phyloP scores from a whole-genome alignment of 2,329 filamentous ascomycete genomes.

The Ophiostoma quercus region DNA sequence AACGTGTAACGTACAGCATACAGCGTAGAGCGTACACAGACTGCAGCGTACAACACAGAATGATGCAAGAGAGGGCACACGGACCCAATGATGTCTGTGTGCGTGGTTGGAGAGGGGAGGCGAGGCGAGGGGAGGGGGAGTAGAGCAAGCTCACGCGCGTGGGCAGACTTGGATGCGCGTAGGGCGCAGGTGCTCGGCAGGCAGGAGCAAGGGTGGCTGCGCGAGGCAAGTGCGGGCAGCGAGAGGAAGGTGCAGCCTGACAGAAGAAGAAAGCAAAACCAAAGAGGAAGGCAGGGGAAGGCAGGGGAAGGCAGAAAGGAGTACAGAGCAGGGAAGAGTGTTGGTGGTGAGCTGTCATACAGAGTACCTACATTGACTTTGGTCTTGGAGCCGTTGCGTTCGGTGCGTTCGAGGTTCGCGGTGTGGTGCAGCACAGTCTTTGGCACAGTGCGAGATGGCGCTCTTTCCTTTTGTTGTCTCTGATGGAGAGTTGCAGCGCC shows the following conservation, averaged over 20 bases:
- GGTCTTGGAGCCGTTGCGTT: neutral
- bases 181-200: neutral
- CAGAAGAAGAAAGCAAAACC: slow-evolving; percentile 11
- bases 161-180: neutral
- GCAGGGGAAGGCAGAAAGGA: neutral
- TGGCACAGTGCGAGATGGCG: neutral
- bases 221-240: neutral
- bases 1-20: neutral
- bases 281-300: neutral
- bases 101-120: neutral
- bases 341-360: slow-evolving; percentile 9
- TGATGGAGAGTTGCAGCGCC: neutral
- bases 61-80: neutral
- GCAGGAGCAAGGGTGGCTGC: neutral
- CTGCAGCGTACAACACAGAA: slow-evolving; percentile 16
- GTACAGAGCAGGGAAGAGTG: neutral
- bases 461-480: neutral
- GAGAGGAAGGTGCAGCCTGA: neutral
- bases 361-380: neutral
- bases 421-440: slow-evolving; percentile 10
- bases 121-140: neutral
- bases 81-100: neutral
- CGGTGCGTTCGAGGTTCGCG: neutral
- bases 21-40: neutral
- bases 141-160: neutral